Conservation (phyloP, 257 asterid species). For the Ilex aquifolium region DNA sequence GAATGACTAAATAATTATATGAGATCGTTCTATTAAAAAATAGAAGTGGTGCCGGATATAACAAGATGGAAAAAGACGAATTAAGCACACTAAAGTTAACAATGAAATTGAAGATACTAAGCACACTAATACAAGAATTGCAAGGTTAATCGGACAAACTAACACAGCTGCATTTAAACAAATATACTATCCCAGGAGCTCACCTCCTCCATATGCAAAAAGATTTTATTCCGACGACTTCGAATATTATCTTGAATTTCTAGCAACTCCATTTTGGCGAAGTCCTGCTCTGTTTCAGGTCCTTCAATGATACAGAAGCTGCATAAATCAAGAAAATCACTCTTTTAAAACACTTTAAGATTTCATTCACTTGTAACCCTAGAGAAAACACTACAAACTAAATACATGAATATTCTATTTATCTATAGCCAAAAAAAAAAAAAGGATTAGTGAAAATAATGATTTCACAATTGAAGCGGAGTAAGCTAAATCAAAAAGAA, state of each 20-base stretch:
- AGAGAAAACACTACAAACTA: too few relatives aligned
- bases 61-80: too few relatives aligned
- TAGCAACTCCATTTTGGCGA: slow-evolving; percentile 78
- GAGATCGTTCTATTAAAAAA: background rate
- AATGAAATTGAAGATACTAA: too few relatives aligned
- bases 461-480: too few relatives aligned
- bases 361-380: background rate
- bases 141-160: too few relatives aligned
- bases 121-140: too few relatives aligned
- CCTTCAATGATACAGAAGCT: slow-evolving; percentile 97
- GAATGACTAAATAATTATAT: background rate
- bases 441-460: too few relatives aligned
- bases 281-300: slow-evolving; percentile 87
- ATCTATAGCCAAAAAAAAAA: too few relatives aligned
- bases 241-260: slow-evolving; percentile 89
- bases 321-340: slow-evolving; percentile 6
- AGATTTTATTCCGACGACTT: slow-evolving; percentile 84
- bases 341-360: too few relatives aligned
- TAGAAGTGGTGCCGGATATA: too few relatives aligned
- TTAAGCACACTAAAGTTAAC: too few relatives aligned
- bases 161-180: background rate
- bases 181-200: slow-evolving; percentile 4
- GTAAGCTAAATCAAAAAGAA: too few relatives aligned
- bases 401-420: background rate
- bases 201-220: slow-evolving; percentile 98